Conservation (phyloP, 768 basidiomycete species). For the Pleurotus pulmonarius region DNA sequence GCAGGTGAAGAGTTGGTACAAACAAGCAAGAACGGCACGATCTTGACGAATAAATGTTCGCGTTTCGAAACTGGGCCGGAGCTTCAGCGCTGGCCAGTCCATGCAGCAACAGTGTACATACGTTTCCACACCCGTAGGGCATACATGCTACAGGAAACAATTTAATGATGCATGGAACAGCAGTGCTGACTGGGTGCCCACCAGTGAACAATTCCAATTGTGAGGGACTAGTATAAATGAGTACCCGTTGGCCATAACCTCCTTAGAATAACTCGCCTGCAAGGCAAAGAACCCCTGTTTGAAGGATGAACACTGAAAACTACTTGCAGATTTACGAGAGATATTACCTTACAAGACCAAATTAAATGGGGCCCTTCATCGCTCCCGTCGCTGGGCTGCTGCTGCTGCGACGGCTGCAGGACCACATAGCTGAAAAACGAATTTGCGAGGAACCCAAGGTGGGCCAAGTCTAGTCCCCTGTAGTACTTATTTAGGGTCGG, state of each 20-base stretch:
- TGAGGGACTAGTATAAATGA: background rate
- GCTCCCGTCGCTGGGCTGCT: background rate
- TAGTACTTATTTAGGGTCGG: background rate
- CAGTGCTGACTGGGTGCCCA: background rate
- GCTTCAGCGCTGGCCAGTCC: background rate
- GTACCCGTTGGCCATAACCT: too few species aligned
- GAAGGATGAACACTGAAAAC: too few species aligned
- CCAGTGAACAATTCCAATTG: slow-evolving; percentile 3
- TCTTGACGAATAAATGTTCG: background rate
- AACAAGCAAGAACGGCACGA: background rate
- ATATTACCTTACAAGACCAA: slow-evolving; percentile 1
- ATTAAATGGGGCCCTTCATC: background rate
- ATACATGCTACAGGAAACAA: background rate
- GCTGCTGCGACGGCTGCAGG: background rate
- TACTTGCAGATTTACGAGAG: background rate
- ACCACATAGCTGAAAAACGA: slow-evolving; percentile 4
- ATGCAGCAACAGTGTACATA: background rate
- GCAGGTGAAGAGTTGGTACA: background rate
- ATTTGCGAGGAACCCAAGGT: background rate
- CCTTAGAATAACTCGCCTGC: background rate
- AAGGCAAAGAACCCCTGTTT: background rate
- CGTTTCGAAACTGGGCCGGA: background rate
- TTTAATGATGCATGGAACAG: background rate
- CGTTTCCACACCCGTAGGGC: background rate
- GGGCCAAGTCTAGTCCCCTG: background rate